Evolutionary conservation across 2,329 filamentous ascomycete genomes (phyloP), one percentile per base, ranked within the genome.

Genomic region (Stenocarpella maydis): DNA sequence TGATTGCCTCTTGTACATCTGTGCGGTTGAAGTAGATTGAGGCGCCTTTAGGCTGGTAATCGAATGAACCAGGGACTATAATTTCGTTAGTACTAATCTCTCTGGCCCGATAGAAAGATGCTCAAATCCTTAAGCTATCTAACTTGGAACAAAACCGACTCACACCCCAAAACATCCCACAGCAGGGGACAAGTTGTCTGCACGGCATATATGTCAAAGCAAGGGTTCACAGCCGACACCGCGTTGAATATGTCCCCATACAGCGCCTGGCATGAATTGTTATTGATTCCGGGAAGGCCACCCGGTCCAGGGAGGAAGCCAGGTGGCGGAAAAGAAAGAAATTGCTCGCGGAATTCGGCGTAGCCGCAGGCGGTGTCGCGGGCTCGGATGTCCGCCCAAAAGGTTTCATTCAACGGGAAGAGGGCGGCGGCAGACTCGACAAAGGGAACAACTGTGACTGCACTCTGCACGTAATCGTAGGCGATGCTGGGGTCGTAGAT

Each of bases 161-260:
- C 34, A 70, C 71, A 91, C 19, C 88, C 88, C 3, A 95, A 82
- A 0, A 91, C 87, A 69, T 94, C 90, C 85, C 88, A 93, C 2
- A 87, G 82, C 3, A 90, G 73, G 0, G 93, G 93, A 76, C 93
- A 96, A 15, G 89, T 91, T 4, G 88, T 89, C 2, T 87, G 87
- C 17, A 95, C 86, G 63, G 92, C 87, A 80, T 95, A 96, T 14
- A 92, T 82, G 77, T 94, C 89, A 80, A 92, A 97, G 82, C 93
- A 96, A 0, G 93, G 93, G 80, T 96, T 96, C 41, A 88, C 78
- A 1, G 81, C 75, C 5, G 82, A 71, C 9, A 86, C 85, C 37
- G 88, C 90, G 0, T 82, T 73, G 74, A 81, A 82, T 37, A 92
- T 86, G 26, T 85, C 81, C 69, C 84, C 78, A 74, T 86, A 91